phyloP scores from a whole-genome alignment of 768 basidiomycete species.

The Mycena galopus region DNA sequence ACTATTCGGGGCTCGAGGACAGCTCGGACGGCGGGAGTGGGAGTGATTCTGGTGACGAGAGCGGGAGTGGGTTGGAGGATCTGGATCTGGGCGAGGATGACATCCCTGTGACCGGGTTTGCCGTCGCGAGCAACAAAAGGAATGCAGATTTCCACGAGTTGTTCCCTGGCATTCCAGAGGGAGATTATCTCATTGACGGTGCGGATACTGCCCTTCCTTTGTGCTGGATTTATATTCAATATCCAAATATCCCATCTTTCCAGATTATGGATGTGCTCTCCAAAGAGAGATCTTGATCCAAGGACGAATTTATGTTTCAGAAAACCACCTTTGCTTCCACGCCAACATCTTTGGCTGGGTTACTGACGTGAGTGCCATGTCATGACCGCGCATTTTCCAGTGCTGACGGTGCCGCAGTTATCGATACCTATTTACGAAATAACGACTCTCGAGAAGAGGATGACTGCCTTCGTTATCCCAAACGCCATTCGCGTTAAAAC shows the following conservation, averaged over 20 bases:
- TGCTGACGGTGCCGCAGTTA: constrained; percentile 63
- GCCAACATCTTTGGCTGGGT: constrained; percentile 99
- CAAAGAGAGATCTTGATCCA: constrained; percentile 97
- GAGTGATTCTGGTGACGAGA: constrained; percentile 45
- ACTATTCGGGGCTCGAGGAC: constrained; percentile 45
- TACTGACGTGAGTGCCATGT: constrained; percentile 79
- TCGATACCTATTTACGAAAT: constrained; percentile 92
- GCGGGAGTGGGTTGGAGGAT: constrained; percentile 41
- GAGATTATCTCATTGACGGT: constrained; percentile 99
- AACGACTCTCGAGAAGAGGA: constrained; percentile 90
- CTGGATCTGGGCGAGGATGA: constrained; percentile 74
- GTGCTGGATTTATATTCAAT: constrained; percentile 14
- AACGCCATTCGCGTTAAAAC: constrained; percentile 95
- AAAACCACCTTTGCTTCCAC: constrained; percentile 99
- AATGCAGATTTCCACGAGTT: constrained; percentile 97
- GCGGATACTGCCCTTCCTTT: constrained; percentile 42
- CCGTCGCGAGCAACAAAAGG: constrained; percentile 94
- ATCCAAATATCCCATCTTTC: constrained; percentile 2
- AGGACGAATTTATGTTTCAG: constrained; percentile 95
- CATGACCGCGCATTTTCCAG: background rate
- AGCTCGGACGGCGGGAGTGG: constrained; percentile 41
- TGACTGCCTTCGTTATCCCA: constrained; percentile 98
- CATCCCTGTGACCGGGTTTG: constrained; percentile 95
- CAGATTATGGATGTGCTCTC: constrained; percentile 97
- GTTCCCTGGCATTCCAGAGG: constrained; percentile 90